Evolutionary conservation across 805 yeast species (phyloP), one percentile per base, ranked within the genome.

Genomic region (Candida anglica): DNA sequence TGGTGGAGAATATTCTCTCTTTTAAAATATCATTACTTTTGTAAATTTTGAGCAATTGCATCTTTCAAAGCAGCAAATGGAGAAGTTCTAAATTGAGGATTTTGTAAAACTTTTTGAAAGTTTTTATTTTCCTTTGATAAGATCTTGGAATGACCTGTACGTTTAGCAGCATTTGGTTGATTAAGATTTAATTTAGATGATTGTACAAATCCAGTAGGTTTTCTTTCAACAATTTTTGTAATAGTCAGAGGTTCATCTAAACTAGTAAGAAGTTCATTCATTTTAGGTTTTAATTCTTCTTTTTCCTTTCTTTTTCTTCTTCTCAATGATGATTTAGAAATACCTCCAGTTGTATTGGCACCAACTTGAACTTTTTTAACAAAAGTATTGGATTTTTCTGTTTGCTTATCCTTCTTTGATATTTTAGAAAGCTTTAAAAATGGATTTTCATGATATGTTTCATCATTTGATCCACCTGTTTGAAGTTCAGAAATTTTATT

Each of bases 21-120:
- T n/a, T n/a, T n/a, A n/a, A n/a, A n/a, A n/a, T n/a, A n/a, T n/a
- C n/a, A n/a, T n/a, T 23, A 24, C 18, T 39, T 33, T 27, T 42
- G 30, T 43, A 47, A 33, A 38, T 57, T 58, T 24, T 54, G 51
- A 34, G 47, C 47, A 32, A 65, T 64, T n/a, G 81, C 79, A 32
- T 71, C 73, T 50, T 73, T 79, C 44, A 86, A 63, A 3, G 88
- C 74, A 25, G 68, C 69, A 50, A 85, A 84, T 2, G 89, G 86
- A 22, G 76, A 71, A 34, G 63, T 54, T 56, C 78, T 71, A 44
- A 80, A 82, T 17, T 59, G 55, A 24, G 67, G 53, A 46, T 80
- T 76, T 33, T 69, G 70, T 38, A 86, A 57, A 3, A 83, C 75
- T 25, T 64, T 57, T 11, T 69, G 73, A 51, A 86, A 85, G 42